phyloP scores from a whole-genome alignment of 768 basidiomycete genomes.

The Gloeophyllum trabeum region DNA sequence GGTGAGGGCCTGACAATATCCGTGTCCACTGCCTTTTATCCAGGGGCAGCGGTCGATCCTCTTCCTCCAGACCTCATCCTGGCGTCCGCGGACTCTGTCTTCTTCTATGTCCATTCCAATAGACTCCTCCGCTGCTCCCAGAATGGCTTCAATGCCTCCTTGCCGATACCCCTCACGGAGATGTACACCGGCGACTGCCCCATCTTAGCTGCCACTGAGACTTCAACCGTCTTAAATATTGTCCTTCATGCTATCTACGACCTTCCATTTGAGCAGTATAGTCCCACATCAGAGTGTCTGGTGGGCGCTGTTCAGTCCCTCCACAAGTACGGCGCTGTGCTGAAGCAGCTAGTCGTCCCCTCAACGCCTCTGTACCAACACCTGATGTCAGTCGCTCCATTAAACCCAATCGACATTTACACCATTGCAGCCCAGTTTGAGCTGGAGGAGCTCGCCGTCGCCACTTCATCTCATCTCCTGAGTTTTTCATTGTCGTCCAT shows the following conservation, averaged over 20 bases:
- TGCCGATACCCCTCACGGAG: constrained; percentile 5
- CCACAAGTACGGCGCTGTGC: background rate
- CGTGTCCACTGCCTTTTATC: constrained; percentile 12
- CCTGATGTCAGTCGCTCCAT: constrained; percentile 22
- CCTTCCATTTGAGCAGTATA: constrained; percentile 7
- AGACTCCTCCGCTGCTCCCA: constrained; percentile 12
- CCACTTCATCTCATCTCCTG: constrained; percentile 27
- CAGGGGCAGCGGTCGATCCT: constrained; percentile 8
- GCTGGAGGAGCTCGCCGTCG: constrained; percentile 27
- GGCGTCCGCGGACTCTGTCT: constrained; percentile 16
- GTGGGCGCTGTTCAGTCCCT: background rate
- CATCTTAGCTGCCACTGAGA: constrained; percentile 16
- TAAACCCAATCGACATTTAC: constrained; percentile 29
- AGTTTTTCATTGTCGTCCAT: constrained; percentile 21
- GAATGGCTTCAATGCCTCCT: constrained; percentile 14
- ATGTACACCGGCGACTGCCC: constrained; percentile 3
- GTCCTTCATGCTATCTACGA: constrained; percentile 22
- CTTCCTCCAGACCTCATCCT: constrained; percentile 14
- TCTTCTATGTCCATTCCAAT: constrained; percentile 20
- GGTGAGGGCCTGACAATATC: constrained; percentile 4
- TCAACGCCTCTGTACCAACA: constrained; percentile 19
- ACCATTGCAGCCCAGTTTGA: constrained; percentile 23
- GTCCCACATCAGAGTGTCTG: background rate
- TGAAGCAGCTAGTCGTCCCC: constrained; percentile 13
- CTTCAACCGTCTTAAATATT: constrained; percentile 19